Base-by-base conservation (phyloP, 2,329 filamentous ascomycete species). In the Cryphonectria parasitica region DNA sequence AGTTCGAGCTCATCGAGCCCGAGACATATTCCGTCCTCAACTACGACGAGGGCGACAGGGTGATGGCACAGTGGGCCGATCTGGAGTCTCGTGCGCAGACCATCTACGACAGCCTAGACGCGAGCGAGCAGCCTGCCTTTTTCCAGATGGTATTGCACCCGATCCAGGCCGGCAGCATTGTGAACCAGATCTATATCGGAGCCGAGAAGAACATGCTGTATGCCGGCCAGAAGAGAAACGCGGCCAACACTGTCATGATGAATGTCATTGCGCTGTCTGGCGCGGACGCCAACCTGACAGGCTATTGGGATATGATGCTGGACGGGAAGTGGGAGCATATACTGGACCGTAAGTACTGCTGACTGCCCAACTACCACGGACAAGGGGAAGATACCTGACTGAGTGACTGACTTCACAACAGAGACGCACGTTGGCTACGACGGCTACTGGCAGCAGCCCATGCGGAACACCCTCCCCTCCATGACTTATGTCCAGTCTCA, bases 401-500 rank as follows among this genome's bases (percentile, higher is more conserved):
- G 36, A 2, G 11, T 39, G 41, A 41, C 49, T 63, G 31, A 66
- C 70, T 43, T 49, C 45, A 17, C 13, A 2, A 6, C 49, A 81
- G 80, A 87, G 81, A 87, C 85, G 0, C 87, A 88, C 74, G 78
- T 88, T 11, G 85, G 86, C 28, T 88, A 86, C 63, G 81, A 86
- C 67, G 83, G 82, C 64, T 84, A 84, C 77, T 88, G 90, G 90
- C 91, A 93, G 79, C 90, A 92, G 77, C 90, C 91, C 0, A 92
- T 92, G 90, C 83, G 90, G 45, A 91, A 93, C 76, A 86, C 86
- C 0, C 84, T 91, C 1, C 90, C 90, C 0, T 85, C 87, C 10
- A 83, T 92, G 73, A 80, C 84, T 6, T 90, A 87, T 73, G 87
- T 90, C 1, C 88, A 90, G 76, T 83, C 83, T 2, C 79, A 83